Evolutionary conservation across 2,329 filamentous ascomycete genomes (phyloP).

Genomic region (Penicillium capsulatum): DNA sequence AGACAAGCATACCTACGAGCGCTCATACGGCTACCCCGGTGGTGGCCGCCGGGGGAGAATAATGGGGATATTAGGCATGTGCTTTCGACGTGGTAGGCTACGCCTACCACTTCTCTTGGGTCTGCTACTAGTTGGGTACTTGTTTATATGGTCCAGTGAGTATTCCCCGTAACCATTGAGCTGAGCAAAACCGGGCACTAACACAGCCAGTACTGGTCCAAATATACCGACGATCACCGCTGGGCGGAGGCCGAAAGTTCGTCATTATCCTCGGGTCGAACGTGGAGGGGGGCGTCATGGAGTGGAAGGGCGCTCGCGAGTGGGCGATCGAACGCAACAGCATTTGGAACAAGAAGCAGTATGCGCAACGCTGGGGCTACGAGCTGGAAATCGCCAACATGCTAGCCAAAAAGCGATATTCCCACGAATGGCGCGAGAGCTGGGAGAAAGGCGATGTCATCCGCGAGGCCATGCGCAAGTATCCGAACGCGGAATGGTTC

Average conservation of each 20-base stretch:
- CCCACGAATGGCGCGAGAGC: slow-evolving; percentile 97
- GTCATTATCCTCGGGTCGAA: slow-evolving; percentile 94
- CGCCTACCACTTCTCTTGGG: slow-evolving; percentile 57
- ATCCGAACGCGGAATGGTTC: slow-evolving; percentile 96
- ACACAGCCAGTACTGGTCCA: slow-evolving; percentile 49
- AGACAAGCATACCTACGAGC: slow-evolving; percentile 69
- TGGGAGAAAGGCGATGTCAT: slow-evolving; percentile 99
- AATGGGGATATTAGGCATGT: slow-evolving; percentile 38
- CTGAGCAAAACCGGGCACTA: slow-evolving; percentile 22
- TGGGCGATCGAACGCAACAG: slow-evolving; percentile 98
- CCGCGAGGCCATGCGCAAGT: slow-evolving; percentile 82
- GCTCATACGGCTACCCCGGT: slow-evolving; percentile 47
- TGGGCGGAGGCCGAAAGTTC: slow-evolving; percentile 84
- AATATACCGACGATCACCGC: slow-evolving; percentile 65
- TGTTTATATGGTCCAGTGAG: slow-evolving; percentile 73
- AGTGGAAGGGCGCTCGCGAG: slow-evolving; percentile 95
- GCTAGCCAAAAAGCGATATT: slow-evolving; percentile 97
- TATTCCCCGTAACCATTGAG: slow-evolving; percentile 12
- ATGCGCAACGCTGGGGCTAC: slow-evolving; percentile 84
- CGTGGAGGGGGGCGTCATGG: slow-evolving; percentile 94
- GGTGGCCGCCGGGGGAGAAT: slow-evolving; percentile 29
- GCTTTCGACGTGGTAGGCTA: slow-evolving; percentile 63
- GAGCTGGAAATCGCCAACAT: slow-evolving; percentile 95
- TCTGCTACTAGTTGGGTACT: slow-evolving; percentile 57
- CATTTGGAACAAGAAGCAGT: slow-evolving; percentile 88